Evolutionary conservation across 1,284 basidiomycete species (phyloP), one percentile per base, ranked within the genome.

Genomic region (Coniferiporia weirii): DNA sequence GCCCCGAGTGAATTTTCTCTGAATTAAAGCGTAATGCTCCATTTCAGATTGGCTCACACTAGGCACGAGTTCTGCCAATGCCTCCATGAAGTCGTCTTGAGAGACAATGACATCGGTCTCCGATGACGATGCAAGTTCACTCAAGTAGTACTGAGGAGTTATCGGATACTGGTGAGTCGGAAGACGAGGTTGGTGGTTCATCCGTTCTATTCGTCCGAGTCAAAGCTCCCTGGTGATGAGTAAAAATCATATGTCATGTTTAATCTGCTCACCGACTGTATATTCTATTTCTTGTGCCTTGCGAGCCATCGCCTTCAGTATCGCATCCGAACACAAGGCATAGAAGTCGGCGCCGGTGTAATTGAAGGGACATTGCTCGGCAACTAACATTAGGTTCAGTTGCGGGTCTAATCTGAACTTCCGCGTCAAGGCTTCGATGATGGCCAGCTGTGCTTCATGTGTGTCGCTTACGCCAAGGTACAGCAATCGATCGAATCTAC

Each of bases 321-420:
- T 87, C 1, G 96, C 95, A 70, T 99, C 97, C 3, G 94, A 91
- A 70, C 96, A 98, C 13, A 99, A 76, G 0, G 97, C 96, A 75
- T 99, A 99, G 66, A 99, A 95, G 72, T 99, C 97, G 38, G 97
- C 97, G 27, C 97, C 95, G 3, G 95, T 98, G 68, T 90, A 93
- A 70, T 96, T 94, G 77, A 97, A 93, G 0, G 94, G 89, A 63
- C 95, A 98, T 55, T 78, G 76, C 44, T 88, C 79, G 12, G 91
- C 90, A 52, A 99, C 75, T 6, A 70, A 68, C 35, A 73, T 71
- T 13, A 99, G 80, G 65, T 88, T 76, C 7, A 96, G 77, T 54
- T 76, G 76, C 0, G 87, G 79, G 65, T 93, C 83, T 22, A 98
- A 79, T 52, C 83, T 84, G 78, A 99, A 98, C 71, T 96, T 98